Evolutionary conservation across 2,329 filamentous ascomycete species (phyloP), one percentile per base, ranked within the genome.

Genomic region (Ilyonectria sp.): DNA sequence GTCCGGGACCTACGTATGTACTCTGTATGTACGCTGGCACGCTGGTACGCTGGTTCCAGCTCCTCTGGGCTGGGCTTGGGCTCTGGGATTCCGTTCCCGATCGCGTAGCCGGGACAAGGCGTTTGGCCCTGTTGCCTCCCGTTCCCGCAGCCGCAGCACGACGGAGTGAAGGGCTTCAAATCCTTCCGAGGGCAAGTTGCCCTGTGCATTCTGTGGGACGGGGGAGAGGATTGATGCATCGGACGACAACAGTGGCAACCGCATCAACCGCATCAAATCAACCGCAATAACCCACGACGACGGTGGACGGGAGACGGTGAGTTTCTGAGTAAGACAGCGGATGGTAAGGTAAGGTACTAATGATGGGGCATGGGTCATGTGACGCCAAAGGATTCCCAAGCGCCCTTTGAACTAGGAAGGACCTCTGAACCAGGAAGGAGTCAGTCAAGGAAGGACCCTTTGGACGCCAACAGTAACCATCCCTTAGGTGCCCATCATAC

Each of bases 41-140:
- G 37, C 17, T 37, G 10, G 35, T 13, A 37, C 37, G 37, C 33
- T 37, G 33, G 13, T 37, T 15, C 33, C 33, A 9, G 9, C 33
- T 37, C 11, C 17, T 15, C 37, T 40, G 37, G 37, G 37, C 37
- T 15, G 11, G 33, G 33, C 17, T 17, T 40, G 35, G 35, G 35
- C 35, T 13, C 35, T 40, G 37, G 37, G 35, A 40, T 40, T 13
- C 13, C 37, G 29, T 52, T 52, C 49, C 29, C 49, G 26, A 52
- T 52, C 49, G 49, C 49, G 29, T 52, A 52, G 49, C 49, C 49
- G 49, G 35, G 49, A 52, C 49, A 52, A 52, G 49, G 29, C 29
- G 17, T 35, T 52, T 26, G 26, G 26, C 49, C 49, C 29, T 29
- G 49, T 29, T 52, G 29, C 49, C 49, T 29, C 17, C 49, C 49